Evolutionary conservation across 75 land plant genomes (phyloP).

Genomic region (Pinus tabuliformis): DNA sequence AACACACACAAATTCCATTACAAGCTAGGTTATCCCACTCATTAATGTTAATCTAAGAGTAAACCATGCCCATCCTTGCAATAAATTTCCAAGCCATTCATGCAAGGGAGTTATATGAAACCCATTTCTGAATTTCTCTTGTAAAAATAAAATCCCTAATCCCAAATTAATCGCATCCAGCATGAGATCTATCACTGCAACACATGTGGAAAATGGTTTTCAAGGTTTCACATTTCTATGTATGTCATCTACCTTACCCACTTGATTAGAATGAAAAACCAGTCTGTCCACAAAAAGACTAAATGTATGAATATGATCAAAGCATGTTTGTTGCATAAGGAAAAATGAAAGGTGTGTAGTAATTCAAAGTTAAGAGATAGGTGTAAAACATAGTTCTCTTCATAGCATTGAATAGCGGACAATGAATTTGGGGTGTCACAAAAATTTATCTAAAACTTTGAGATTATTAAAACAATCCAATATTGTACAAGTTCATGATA

Average conservation of each 20-base stretch:
- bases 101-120: slow-evolving; percentile 2
- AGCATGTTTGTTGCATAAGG: not conserved
- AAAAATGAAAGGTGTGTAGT: not conserved
- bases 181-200: slow-evolving; percentile 2
- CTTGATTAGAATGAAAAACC: no score
- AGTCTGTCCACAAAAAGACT: no score
- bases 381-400: not conserved
- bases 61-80: slow-evolving; percentile 10
- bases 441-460: slow-evolving; percentile 1
- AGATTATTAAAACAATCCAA: no score
- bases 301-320: not conserved
- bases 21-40: not conserved
- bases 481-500: not conserved
- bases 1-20: not conserved
- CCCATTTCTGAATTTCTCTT: not conserved
- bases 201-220: slow-evolving; percentile 6
- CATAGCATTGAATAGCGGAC: not conserved
- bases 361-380: not conserved
- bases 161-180: slow-evolving; percentile 11
- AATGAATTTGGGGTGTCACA: slow-evolving; percentile 6
- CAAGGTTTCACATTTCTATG: not conserved
- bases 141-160: slow-evolving; percentile 4
- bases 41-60: slow-evolving; percentile 2
- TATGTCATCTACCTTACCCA: not conserved
- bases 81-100: slow-evolving; percentile 10